Conservation (phyloP, 2,329 filamentous ascomycete genomes). For the Rachicladosporium sp. region DNA sequence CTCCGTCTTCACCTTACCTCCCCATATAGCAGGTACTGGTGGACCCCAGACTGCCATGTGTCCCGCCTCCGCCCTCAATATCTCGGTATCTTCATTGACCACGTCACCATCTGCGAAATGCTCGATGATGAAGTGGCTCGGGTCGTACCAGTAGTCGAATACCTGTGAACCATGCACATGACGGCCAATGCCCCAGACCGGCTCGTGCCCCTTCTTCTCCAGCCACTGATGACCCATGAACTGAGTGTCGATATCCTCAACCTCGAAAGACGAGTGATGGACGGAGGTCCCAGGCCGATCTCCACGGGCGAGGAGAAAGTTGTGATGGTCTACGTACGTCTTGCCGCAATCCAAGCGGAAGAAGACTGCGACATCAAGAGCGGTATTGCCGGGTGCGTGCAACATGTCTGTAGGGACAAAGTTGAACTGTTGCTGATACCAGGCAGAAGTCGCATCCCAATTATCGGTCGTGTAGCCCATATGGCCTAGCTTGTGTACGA, state of each 20-base stretch:
- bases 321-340: slow-evolving; percentile 33
- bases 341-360: slow-evolving; percentile 33
- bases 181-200: slow-evolving; percentile 57
- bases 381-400: slow-evolving; percentile 10
- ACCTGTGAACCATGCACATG: slow-evolving; percentile 55
- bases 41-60: slow-evolving; percentile 6
- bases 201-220: slow-evolving; percentile 46
- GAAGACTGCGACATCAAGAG: slow-evolving; percentile 27
- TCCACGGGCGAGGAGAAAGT: slow-evolving; percentile 24
- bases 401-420: slow-evolving; percentile 28
- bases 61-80: slow-evolving; percentile 3
- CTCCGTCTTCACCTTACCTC: slow-evolving; percentile 1
- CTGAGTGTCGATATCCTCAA: slow-evolving; percentile 58
- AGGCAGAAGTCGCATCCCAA: slow-evolving; percentile 24
- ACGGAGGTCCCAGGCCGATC: slow-evolving; percentile 21
- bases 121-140: slow-evolving; percentile 40
- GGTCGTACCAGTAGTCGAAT: slow-evolving; percentile 52
- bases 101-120: slow-evolving; percentile 57
- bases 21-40: slow-evolving; percentile 1
- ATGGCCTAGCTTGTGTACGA: slow-evolving; percentile 25
- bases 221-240: slow-evolving; percentile 57
- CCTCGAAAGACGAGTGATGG: slow-evolving; percentile 57
- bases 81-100: slow-evolving; percentile 42
- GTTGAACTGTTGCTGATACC: slow-evolving; percentile 32
- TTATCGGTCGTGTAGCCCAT: slow-evolving; percentile 24